Evolutionary conservation across 371 early-diverging fungal genomes (phyloP).

Genomic region (Mortierella sp.): DNA sequence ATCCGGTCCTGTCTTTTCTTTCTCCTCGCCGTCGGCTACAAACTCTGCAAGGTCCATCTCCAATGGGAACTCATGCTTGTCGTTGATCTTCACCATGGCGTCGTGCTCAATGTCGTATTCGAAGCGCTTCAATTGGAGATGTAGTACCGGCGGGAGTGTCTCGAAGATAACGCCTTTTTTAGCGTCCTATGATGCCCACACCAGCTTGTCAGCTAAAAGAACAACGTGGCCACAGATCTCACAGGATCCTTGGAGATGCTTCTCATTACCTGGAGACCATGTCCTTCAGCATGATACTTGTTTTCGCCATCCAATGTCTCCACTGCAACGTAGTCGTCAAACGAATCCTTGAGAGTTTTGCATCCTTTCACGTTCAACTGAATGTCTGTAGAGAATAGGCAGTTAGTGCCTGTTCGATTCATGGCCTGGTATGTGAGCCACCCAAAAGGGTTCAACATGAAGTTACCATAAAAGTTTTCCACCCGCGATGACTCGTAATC

Average conservation of each 20-base stretch:
- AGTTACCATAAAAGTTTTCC: constrained; percentile 86
- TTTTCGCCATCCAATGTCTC: constrained; percentile 98
- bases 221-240: no score
- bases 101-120: constrained; percentile 96
- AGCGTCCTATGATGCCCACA: constrained; percentile 71
- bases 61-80: constrained; percentile 96
- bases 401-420: neutral
- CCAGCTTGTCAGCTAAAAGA: neutral
- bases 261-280: constrained; percentile 83
- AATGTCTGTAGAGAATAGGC: constrained; percentile 70
- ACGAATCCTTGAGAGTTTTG: constrained; percentile 90
- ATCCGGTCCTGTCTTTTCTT: constrained; percentile 56
- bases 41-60: constrained; percentile 90
- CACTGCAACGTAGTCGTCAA: constrained; percentile 87
- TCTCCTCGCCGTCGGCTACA: constrained; percentile 72
- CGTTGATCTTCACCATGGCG: constrained; percentile 97
- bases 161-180: constrained; percentile 97
- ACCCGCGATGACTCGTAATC: constrained; percentile 91
- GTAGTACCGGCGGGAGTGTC: constrained; percentile 96
- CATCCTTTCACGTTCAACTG: constrained; percentile 96
- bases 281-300: constrained; percentile 96
- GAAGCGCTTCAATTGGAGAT: constrained; percentile 98
- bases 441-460: neutral
- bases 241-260: no score
- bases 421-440: neutral